Percentiles rank a stretch among this genome's conserved stretches.
Conservation (phyloP, 192 early-diverging fungal species). For the Coemansia erecta region DNA sequence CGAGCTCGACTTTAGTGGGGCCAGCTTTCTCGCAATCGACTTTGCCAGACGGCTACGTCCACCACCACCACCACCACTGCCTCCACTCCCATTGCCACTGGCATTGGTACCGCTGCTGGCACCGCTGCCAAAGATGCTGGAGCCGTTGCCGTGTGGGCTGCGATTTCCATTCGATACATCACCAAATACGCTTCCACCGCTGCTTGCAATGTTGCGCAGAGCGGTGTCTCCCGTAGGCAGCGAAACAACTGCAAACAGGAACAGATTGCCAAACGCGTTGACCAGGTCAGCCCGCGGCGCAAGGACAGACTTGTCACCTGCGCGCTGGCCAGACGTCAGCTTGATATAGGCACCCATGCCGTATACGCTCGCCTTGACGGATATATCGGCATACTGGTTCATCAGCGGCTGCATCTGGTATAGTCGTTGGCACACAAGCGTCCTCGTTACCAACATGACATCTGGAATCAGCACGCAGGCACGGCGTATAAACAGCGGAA, state of each 20-base stretch:
- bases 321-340: slow-evolving; percentile 3
- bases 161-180: slow-evolving; percentile 14
- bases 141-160: slow-evolving; percentile 12
- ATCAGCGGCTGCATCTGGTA: slow-evolving; percentile 54
- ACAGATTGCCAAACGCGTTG: slow-evolving; percentile 29
- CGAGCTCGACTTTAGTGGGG: slow-evolving; percentile 38
- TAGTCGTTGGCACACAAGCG: slow-evolving; percentile 47
- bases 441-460: slow-evolving; percentile 41
- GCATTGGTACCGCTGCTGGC: background rate
- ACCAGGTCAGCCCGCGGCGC: slow-evolving; percentile 24
- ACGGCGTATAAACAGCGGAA: slow-evolving; percentile 40
- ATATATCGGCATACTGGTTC: slow-evolving; percentile 48
- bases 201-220: slow-evolving; percentile 4
- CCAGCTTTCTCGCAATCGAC: slow-evolving; percentile 48
- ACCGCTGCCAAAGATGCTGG: slow-evolving; percentile 7
- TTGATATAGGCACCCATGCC: slow-evolving; percentile 10
- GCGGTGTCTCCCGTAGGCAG: slow-evolving; percentile 19
- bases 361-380: slow-evolving; percentile 18
- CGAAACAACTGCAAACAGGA: slow-evolving; percentile 46
- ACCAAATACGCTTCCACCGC: slow-evolving; percentile 4
- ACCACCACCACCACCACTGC: slow-evolving; percentile 8
- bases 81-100: background rate
- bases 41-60: slow-evolving; percentile 46
- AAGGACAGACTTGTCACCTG: slow-evolving; percentile 13
- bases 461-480: slow-evolving; percentile 43